Conservation (phyloP, 176 grass and related monocot species). For the Paspalum notatum region DNA sequence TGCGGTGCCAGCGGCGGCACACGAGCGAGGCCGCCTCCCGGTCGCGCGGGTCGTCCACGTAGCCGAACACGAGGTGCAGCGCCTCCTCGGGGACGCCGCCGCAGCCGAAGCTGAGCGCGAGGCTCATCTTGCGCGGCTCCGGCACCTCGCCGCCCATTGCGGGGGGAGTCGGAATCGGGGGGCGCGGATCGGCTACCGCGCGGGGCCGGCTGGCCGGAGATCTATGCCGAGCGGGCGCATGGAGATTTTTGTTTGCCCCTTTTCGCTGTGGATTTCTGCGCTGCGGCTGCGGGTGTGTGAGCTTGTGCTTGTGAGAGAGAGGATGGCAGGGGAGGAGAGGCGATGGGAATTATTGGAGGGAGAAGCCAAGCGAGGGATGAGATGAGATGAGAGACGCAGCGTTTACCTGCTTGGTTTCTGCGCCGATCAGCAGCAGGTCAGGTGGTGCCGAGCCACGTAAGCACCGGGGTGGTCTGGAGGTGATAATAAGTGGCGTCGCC, state of each 20-base stretch:
- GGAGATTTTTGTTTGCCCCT: constrained; percentile 5
- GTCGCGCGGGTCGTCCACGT: constrained; percentile 71
- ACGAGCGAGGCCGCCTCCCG: constrained; percentile 61
- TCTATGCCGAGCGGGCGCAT: constrained; percentile 41
- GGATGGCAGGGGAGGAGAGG: constrained; percentile 1
- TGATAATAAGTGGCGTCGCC: constrained; percentile 50
- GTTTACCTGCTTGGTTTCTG: constrained; percentile 32
- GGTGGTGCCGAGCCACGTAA: constrained; percentile 43
- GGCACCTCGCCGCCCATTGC: constrained; percentile 55
- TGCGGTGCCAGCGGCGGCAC: constrained; percentile 69
- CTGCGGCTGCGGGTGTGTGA: neutral
- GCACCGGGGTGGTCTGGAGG: neutral
- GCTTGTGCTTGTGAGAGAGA: neutral
- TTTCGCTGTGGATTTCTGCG: constrained; percentile 12
- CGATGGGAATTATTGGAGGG: constrained; percentile 57
- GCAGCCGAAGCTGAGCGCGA: constrained; percentile 43
- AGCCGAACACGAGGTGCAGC: constrained; percentile 62
- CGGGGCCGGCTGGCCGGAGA: constrained; percentile 17
- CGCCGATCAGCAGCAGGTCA: constrained; percentile 40
- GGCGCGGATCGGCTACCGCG: constrained; percentile 22
- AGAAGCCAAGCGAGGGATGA: neutral
- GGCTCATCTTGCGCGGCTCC: constrained; percentile 38
- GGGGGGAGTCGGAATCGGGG: neutral
- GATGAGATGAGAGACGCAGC: constrained; percentile 5
- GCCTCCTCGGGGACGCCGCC: constrained; percentile 52